Conservation (phyloP, 352 stramenopile species). For the Globisporangium alternatum region DNA sequence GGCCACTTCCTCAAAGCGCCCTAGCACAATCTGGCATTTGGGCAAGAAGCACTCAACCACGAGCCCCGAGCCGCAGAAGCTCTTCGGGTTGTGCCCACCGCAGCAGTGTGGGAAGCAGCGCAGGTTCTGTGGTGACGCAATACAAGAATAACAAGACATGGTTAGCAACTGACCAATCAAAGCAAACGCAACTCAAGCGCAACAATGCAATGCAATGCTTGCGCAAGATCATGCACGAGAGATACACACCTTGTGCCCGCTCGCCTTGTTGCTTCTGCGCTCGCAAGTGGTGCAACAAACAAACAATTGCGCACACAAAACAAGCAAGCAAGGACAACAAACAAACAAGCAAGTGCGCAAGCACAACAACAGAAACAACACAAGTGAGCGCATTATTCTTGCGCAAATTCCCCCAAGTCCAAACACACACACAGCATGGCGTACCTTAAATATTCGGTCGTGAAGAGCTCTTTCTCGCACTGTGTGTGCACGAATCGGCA, state of each 20-base stretch:
- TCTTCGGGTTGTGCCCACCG: conserved; percentile 80
- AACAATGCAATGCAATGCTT: background rate
- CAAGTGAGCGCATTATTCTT: background rate
- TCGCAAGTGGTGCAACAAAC: conserved; percentile 1
- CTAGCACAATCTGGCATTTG: conserved; percentile 61
- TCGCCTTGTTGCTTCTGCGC: conserved; percentile 82
- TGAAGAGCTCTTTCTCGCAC: conserved; percentile 76
- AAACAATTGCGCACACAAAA: conserved; percentile 7
- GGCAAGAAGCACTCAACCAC: conserved; percentile 63
- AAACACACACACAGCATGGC: background rate
- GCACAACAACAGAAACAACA: background rate
- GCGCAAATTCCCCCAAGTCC: background rate
- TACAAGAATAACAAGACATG: background rate
- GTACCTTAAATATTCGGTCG: conserved; percentile 68
- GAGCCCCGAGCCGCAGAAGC: conserved; percentile 78
- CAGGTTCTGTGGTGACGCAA: conserved; percentile 39
- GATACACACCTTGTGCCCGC: conserved; percentile 63
- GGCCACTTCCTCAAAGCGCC: conserved; percentile 68
- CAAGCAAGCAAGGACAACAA: background rate
- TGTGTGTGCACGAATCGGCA: conserved; percentile 66
- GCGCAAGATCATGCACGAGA: background rate
- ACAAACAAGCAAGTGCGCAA: background rate
- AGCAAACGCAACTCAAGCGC: background rate
- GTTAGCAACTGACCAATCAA: background rate
- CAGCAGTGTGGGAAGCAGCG: conserved; percentile 85